These are phyloP conservation scores for Rutstroemia sydowiana DNA, from an alignment of 2,329 filamentous ascomycete species.

Conservation along the genomic window DNA sequence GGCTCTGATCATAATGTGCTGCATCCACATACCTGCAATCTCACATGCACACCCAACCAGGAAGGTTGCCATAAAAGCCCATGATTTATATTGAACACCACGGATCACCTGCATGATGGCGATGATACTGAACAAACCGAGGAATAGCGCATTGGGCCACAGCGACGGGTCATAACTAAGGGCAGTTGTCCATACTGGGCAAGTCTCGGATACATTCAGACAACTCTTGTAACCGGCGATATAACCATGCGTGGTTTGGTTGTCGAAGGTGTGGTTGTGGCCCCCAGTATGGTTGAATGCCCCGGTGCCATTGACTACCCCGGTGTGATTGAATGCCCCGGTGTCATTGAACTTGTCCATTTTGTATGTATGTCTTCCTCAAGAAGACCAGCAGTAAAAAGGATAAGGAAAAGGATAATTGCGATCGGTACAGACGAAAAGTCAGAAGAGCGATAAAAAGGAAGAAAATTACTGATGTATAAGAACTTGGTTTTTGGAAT, in stretches of 20 bases:
- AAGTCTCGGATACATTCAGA: neutral
- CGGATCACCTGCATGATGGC: neutral
- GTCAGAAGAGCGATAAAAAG: too few relatives aligned
- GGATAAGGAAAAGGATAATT: too few relatives aligned
- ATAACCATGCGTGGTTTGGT: neutral
- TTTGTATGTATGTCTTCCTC: too few relatives aligned
- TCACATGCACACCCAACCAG: neutral
- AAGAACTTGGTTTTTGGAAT: too few relatives aligned
- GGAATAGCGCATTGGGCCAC: neutral
- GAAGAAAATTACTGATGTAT: too few relatives aligned
- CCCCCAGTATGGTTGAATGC: too few relatives aligned
- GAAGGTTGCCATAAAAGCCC: neutral
- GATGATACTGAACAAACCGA: neutral
- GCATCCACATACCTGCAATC: neutral
- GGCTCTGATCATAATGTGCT: neutral
- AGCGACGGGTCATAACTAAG: neutral
- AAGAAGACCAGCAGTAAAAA: too few relatives aligned
- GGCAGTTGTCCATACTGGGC: neutral
- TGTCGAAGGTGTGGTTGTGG: neutral
- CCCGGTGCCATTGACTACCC: too few relatives aligned
- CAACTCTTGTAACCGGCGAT: neutral
- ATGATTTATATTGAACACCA: neutral
- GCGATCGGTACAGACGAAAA: too few relatives aligned
- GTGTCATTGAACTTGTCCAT: too few relatives aligned
- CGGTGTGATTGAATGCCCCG: too few relatives aligned